These are phyloP conservation scores for Dipodascopsis uninucleata DNA, from an alignment of 805 yeast species.

Conservation along the genomic window DNA sequence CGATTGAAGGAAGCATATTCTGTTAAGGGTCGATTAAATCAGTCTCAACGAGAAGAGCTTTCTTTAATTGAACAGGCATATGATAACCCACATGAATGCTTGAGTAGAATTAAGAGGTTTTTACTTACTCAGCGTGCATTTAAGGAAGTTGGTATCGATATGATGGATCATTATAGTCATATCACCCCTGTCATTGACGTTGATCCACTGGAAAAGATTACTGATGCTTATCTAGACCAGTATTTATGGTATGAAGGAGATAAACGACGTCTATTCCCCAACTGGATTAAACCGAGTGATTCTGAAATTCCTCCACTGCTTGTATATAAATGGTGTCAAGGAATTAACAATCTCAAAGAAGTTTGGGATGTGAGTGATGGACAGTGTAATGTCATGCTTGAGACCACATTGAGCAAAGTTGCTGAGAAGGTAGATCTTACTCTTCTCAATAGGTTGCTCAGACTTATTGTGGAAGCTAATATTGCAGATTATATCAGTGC, in stretches of 20 bases:
- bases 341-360: slow-evolving; percentile 69
- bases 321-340: slow-evolving; percentile 92
- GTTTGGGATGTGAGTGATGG: slow-evolving; percentile 80
- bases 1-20: slow-evolving; percentile 76
- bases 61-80: slow-evolving; percentile 94
- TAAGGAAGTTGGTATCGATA: slow-evolving; percentile 79
- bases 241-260: slow-evolving; percentile 96
- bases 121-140: slow-evolving; percentile 85
- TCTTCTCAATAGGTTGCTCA: slow-evolving; percentile 70
- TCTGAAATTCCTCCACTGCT: slow-evolving; percentile 87
- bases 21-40: slow-evolving; percentile 71
- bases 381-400: slow-evolving; percentile 78
- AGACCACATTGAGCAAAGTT: slow-evolving; percentile 63
- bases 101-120: slow-evolving; percentile 77
- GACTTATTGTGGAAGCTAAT: slow-evolving; percentile 80
- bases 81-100: slow-evolving; percentile 92
- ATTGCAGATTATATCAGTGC: slow-evolving; percentile 92
- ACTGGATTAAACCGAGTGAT: slow-evolving; percentile 95
- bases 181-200: slow-evolving; percentile 81
- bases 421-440: slow-evolving; percentile 88
- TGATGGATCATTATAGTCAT: slow-evolving; percentile 87
- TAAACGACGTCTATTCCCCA: slow-evolving; percentile 80
- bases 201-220: slow-evolving; percentile 90
- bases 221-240: slow-evolving; percentile 94
- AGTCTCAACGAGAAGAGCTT: slow-evolving; percentile 85